Conservation (phyloP, 768 basidiomycete species). For the Tylopilus cervinicoccineus region DNA sequence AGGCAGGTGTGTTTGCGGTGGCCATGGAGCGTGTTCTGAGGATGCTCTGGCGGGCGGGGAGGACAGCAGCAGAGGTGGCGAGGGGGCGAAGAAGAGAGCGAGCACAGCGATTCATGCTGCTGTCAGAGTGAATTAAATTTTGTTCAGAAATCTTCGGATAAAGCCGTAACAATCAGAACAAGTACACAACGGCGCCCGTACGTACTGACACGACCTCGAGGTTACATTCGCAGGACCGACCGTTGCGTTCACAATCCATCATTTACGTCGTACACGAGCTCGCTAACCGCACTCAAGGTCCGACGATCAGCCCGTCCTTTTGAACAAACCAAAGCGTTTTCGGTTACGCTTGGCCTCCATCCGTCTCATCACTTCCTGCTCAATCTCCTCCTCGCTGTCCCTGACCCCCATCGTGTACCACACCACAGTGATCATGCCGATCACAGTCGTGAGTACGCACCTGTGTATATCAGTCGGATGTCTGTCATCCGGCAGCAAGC, state of each 20-base stretch:
- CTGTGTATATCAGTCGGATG: conserved; percentile 34
- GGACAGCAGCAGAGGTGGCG: conserved; percentile 17
- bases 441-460: conserved; percentile 75
- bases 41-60: conserved; percentile 18
- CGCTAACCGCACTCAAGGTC: too few species aligned
- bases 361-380: conserved; percentile 57
- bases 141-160: conserved; percentile 14
- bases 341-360: conserved; percentile 55
- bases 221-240: too few species aligned
- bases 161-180: conserved; percentile 12
- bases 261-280: too few species aligned
- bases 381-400: conserved; percentile 78
- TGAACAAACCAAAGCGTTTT: conserved; percentile 40
- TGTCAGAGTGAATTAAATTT: conserved; percentile 17
- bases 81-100: conserved; percentile 27
- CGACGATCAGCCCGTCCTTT: conserved; percentile 8
- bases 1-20: conserved; percentile 53
- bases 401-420: conserved; percentile 84
- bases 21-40: conserved; percentile 51
- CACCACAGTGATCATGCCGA: conserved; percentile 77
- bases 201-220: too few species aligned
- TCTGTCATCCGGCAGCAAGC: neutral
- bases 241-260: too few species aligned
- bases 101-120: conserved; percentile 29
- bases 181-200: too few species aligned